Percentiles rank a stretch among this genome's conserved stretches.
These are phyloP conservation scores for Stygiomarasmius scandens DNA, from an alignment of 1,284 basidiomycete genomes.

Conservation along the genomic window DNA sequence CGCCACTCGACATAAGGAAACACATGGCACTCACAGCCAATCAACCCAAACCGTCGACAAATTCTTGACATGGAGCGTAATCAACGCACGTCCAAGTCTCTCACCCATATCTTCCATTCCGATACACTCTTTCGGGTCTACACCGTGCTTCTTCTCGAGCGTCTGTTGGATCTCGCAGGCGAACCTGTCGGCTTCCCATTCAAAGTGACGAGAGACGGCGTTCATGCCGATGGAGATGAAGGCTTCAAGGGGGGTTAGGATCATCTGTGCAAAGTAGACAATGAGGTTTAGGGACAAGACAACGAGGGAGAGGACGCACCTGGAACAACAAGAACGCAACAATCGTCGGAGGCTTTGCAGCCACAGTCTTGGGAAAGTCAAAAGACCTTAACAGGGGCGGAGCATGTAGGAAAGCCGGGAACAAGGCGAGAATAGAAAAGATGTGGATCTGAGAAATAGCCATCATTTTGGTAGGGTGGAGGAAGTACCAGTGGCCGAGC, in stretches of 20 bases:
- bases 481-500: constrained; percentile 93
- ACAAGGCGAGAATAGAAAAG: constrained; percentile 83
- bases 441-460: constrained; percentile 86
- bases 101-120: constrained; percentile 76
- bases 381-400: constrained; percentile 84
- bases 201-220: constrained; percentile 79
- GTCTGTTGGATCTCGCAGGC: constrained; percentile 68
- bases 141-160: constrained; percentile 40
- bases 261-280: constrained; percentile 58
- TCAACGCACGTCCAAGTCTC: constrained; percentile 79
- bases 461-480: constrained; percentile 90
- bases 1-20: neutral
- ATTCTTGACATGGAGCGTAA: constrained; percentile 88
- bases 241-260: constrained; percentile 83
- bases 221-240: constrained; percentile 80
- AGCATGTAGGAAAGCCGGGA: constrained; percentile 91
- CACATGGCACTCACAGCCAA: constrained; percentile 79
- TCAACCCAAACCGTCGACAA: constrained; percentile 90
- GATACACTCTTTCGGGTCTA: constrained; percentile 28
- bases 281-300: constrained; percentile 66
- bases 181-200: constrained; percentile 89
- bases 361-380: constrained; percentile 75
- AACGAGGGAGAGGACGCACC: constrained; percentile 36
- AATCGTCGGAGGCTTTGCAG: constrained; percentile 77
- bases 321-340: constrained; percentile 90